Evolutionary conservation across 192 early-diverging fungal species (phyloP).

Genomic region (Linderina pennispora): DNA sequence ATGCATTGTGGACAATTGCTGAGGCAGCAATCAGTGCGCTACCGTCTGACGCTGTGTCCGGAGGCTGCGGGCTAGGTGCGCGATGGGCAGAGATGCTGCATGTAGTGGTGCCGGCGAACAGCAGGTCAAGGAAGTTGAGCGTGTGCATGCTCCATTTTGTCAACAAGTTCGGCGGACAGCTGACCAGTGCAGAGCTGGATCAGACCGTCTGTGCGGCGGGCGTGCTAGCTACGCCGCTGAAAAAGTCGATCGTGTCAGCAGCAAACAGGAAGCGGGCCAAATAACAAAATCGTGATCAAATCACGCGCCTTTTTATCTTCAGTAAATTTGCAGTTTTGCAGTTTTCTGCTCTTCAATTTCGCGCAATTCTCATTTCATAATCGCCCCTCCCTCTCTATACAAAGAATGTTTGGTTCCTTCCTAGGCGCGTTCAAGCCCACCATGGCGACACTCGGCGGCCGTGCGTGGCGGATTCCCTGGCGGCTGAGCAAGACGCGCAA

Average conservation of each 20-base stretch:
- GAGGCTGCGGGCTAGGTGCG: too few species aligned
- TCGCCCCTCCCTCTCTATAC: neutral
- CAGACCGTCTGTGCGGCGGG: constrained; percentile 13
- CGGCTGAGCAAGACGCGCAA: constrained; percentile 71
- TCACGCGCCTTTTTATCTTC: too few species aligned
- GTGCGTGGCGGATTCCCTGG: constrained; percentile 53
- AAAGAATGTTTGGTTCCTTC: constrained; percentile 36
- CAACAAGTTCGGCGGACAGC: constrained; percentile 26
- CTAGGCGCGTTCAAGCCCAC: constrained; percentile 38
- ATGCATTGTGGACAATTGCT: constrained; percentile 19
- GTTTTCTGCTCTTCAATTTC: too few species aligned
- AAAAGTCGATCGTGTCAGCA: constrained; percentile 19
- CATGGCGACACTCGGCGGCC: constrained; percentile 29
- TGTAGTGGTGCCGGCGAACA: neutral
- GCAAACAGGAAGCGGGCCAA: constrained; percentile 4
- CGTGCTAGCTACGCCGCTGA: constrained; percentile 20
- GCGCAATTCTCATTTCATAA: too few species aligned
- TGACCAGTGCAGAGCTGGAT: constrained; percentile 9
- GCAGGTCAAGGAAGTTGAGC: constrained; percentile 25
- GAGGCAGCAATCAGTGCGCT: constrained; percentile 19
- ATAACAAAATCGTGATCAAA: constrained; percentile 2
- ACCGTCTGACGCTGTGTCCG: constrained; percentile 11
- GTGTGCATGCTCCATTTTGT: constrained; percentile 32
- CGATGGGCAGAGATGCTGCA: constrained; percentile 19
- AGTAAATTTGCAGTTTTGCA: too few species aligned